These are phyloP conservation scores for Delitschia confertaspora DNA, from an alignment of 495 filamentous ascomycete genomes.

Conservation along the genomic window DNA sequence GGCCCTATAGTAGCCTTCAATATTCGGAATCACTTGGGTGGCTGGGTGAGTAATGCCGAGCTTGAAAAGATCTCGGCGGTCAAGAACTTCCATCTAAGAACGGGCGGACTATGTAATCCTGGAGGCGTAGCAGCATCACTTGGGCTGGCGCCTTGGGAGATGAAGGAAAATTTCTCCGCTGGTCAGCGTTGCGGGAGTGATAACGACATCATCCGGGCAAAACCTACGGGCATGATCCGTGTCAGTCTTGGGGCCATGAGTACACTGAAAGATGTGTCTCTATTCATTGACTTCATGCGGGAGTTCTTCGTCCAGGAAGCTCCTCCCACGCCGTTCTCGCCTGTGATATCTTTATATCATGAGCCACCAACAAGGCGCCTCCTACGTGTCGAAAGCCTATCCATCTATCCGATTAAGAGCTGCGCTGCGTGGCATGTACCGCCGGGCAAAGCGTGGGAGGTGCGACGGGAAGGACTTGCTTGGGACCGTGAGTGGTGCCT, in stretches of 20 bases:
- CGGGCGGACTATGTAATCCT: constrained; percentile 84
- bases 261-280: constrained; percentile 62
- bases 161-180: constrained; percentile 68
- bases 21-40: constrained; percentile 52
- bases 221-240: constrained; percentile 79
- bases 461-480: constrained; percentile 65
- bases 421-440: constrained; percentile 74
- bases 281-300: constrained; percentile 58
- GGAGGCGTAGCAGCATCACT: constrained; percentile 68
- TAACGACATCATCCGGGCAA: constrained; percentile 70
- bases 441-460: constrained; percentile 55
- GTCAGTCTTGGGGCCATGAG: constrained; percentile 85
- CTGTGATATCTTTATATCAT: constrained; percentile 13
- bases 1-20: constrained; percentile 85
- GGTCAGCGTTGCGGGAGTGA: constrained; percentile 61
- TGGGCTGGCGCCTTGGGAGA: constrained; percentile 63
- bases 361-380: constrained; percentile 26
- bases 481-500: constrained; percentile 96
- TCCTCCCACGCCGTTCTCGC: constrained; percentile 6
- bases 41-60: constrained; percentile 72
- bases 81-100: constrained; percentile 70
- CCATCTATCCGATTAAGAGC: constrained; percentile 71
- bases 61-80: constrained; percentile 75
- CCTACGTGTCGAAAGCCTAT: constrained; percentile 35
- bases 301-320: constrained; percentile 60